These are phyloP conservation scores for Cladosporium colombiae DNA, from an alignment of 2,329 filamentous ascomycete genomes.

Conservation along the genomic window DNA sequence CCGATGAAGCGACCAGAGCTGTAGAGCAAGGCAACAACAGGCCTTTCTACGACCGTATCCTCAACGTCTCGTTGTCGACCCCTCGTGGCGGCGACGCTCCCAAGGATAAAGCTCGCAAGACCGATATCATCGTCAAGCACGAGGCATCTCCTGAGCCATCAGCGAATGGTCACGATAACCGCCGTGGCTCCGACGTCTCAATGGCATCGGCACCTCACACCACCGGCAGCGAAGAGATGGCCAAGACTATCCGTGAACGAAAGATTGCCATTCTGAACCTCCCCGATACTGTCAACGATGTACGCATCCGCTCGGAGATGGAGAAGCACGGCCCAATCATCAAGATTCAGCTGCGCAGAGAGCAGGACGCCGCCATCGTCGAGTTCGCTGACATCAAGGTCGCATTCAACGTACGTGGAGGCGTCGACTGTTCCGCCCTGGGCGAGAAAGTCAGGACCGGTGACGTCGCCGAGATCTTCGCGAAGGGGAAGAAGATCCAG, in stretches of 20 bases:
- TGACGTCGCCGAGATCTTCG: constrained; percentile 54
- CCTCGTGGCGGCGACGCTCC: constrained; percentile 33
- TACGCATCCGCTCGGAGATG: constrained; percentile 72
- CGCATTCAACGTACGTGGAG: constrained; percentile 68
- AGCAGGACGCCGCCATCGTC: constrained; percentile 81
- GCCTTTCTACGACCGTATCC: constrained; percentile 37
- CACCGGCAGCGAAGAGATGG: constrained; percentile 27
- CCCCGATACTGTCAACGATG: constrained; percentile 89
- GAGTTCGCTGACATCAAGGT: constrained; percentile 72
- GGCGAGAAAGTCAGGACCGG: constrained; percentile 48
- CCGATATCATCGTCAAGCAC: constrained; percentile 36
- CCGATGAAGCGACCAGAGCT: constrained; percentile 38
- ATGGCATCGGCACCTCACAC: constrained; percentile 28
- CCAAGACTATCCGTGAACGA: constrained; percentile 51
- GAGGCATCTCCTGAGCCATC: constrained; percentile 31
- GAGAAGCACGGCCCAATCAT: constrained; percentile 70
- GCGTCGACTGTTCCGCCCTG: constrained; percentile 42
- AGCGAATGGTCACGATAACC: constrained; percentile 22
- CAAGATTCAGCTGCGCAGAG: constrained; percentile 76
- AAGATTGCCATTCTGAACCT: constrained; percentile 82
- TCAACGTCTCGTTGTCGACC: constrained; percentile 37
- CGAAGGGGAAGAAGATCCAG: constrained; percentile 45
- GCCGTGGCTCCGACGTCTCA: constrained; percentile 34
- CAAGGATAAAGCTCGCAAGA: constrained; percentile 32
- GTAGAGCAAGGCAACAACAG: constrained; percentile 37